Evolutionary conservation across 768 basidiomycete genomes (phyloP).

Genomic region (Mycena indigotica): DNA sequence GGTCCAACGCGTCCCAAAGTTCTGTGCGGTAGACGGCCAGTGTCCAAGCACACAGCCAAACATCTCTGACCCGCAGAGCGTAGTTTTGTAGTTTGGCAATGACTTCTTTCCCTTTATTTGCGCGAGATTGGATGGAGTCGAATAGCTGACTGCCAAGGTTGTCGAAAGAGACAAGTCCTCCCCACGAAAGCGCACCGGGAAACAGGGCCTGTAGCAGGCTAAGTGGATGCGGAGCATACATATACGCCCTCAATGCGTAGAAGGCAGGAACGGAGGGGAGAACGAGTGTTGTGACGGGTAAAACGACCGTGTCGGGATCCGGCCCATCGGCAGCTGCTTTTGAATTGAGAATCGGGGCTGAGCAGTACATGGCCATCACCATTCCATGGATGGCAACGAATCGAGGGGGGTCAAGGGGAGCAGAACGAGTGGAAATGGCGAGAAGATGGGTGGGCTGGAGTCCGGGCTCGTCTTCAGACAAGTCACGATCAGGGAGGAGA

Average conservation of each 20-base stretch:
- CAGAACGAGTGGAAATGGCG: not conserved
- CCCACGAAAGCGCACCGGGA: not conserved
- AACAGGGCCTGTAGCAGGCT: not conserved
- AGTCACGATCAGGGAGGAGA: not conserved
- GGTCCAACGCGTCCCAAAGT: constrained; percentile 51
- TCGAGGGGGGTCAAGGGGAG: not conserved
- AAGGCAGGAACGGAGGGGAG: constrained; percentile 43
- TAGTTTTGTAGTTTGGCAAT: constrained; percentile 33
- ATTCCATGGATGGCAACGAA: constrained; percentile 44
- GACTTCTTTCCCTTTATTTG: too few species aligned
- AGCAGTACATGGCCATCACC: constrained; percentile 39
- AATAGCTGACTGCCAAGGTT: constrained; percentile 5
- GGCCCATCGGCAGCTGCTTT: not conserved
- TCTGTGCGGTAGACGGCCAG: constrained; percentile 47
- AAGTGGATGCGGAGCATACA: not conserved
- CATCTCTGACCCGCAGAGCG: constrained; percentile 39
- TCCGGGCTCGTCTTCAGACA: not conserved
- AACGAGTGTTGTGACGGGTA: constrained; percentile 50
- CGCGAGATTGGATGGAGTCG: not conserved
- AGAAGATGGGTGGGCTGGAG: constrained; percentile 12
- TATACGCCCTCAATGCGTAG: not conserved
- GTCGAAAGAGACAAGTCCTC: constrained; percentile 1
- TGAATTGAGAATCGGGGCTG: constrained; percentile 29
- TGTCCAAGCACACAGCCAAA: constrained; percentile 49
- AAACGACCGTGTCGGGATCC: constrained; percentile 20